These are phyloP conservation scores for Quercus bicolor DNA, from an alignment of 306 rosid genomes.

Conservation along the genomic window DNA sequence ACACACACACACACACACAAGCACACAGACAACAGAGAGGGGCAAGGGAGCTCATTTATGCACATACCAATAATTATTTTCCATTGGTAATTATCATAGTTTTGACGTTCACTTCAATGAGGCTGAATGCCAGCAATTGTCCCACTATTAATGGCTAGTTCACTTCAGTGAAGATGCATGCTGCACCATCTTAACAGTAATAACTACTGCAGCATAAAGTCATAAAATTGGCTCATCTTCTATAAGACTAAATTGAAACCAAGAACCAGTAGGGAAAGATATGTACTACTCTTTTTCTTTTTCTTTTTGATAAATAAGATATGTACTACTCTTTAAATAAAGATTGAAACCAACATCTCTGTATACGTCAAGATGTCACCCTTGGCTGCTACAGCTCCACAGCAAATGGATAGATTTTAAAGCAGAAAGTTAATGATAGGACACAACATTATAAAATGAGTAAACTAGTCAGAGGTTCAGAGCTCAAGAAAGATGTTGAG, in stretches of 20 bases:
- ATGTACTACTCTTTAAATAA: not conserved
- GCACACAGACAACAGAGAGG: too few species aligned
- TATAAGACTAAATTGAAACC: not conserved
- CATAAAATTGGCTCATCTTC: not conserved
- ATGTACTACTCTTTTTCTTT: not conserved
- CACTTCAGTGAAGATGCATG: not conserved
- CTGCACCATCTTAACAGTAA: not conserved
- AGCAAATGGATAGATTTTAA: not conserved
- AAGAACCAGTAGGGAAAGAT: not conserved
- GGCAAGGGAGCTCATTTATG: not conserved
- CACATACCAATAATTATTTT: not conserved
- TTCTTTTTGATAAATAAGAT: not conserved
- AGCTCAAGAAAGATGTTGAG: not conserved
- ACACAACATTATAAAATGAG: not conserved
- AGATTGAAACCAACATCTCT: not conserved
- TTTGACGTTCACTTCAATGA: not conserved
- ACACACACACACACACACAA: too few species aligned
- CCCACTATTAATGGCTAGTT: not conserved
- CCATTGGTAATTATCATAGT: not conserved
- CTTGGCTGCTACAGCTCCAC: not conserved
- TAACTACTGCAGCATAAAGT: not conserved
- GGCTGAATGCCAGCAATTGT: not conserved
- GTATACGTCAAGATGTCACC: not conserved
- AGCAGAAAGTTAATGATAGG: not conserved
- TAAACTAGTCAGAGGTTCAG: not conserved